Evolutionary conservation across 75 land plant species (phyloP).

Genomic region (Pinus taeda): DNA sequence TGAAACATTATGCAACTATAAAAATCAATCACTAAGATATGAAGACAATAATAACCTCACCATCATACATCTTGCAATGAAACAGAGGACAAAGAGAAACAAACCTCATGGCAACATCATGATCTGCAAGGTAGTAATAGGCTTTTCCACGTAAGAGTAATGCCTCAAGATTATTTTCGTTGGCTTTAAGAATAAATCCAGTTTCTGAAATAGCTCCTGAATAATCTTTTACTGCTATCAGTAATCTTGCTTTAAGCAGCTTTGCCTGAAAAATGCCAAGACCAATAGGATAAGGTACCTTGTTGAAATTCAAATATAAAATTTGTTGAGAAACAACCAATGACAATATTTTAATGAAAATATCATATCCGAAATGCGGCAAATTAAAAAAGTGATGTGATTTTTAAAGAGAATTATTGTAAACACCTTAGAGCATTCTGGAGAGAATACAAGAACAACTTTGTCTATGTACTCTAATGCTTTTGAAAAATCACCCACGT

Average conservation of each 20-base stretch:
- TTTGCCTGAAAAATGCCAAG: constrained; percentile 59
- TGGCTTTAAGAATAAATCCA: constrained; percentile 77
- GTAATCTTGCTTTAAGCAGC: constrained; percentile 59
- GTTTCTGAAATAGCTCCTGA: constrained; percentile 74
- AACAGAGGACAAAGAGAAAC: background rate
- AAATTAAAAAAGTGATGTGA: background rate
- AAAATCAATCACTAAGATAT: too few species aligned
- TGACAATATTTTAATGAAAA: background rate
- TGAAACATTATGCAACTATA: too few species aligned
- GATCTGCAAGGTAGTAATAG: constrained; percentile 93
- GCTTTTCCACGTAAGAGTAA: constrained; percentile 93
- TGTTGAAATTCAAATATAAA: background rate
- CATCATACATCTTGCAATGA: background rate
- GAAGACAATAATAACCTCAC: background rate
- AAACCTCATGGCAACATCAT: constrained; percentile 94
- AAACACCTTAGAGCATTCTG: constrained; percentile 71
- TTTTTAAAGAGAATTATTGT: background rate
- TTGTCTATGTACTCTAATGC: constrained; percentile 77
- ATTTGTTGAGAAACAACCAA: background rate
- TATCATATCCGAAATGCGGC: background rate
- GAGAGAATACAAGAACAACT: constrained; percentile 83
- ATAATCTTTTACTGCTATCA: constrained; percentile 76
- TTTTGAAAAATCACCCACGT: constrained; percentile 62
- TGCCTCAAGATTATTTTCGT: constrained; percentile 89
- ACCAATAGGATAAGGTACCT: background rate